Base-by-base conservation (phyloP, 371 early-diverging fungal species). In the Funneliformis caledonium region DNA sequence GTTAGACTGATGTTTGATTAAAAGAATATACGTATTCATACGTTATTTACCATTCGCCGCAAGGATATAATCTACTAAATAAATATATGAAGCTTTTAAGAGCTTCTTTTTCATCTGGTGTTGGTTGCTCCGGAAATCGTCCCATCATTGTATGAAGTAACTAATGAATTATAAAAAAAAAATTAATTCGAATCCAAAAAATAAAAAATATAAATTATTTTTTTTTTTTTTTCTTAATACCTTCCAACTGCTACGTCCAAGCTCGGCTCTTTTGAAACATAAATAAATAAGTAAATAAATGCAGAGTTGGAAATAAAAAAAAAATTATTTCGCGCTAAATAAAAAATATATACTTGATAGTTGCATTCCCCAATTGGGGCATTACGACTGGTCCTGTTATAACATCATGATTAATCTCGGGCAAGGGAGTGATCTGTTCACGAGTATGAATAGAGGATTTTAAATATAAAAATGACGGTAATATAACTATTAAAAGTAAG, bases 61-160 rank as follows among this genome's bases (percentile, higher is more conserved):
- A 99, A 11, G 99, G 99, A 86, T 98, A 99, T 48, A 99, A 84
- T 80, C 95, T 87, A 4, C 96, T 93, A 76, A 99, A 90, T 14
- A 97, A 83, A 77, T 89, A 88, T 81, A 99, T 88, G 82, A 96
- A 99, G 68, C 92, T 91, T 43, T 89, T 85, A 70, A 96, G 84
- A 4, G 97, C 93, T n/a, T 88, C 85, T 75, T 95, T 88, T 84
- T 98, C 96, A 56, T 94, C 92, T n/a, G 77, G 67, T 0, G 92
- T 93, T 1, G 99, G 99, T 12, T 92, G 86, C 52, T 91, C 86
- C 4, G 99, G 99, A 86, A 95, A 99, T 82, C 96, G 87, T 22
- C 96, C 93, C 72, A 96, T 96, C 95, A 99, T 97, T 14, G 98
- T 97, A 87, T 99, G 99, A n/a, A 99, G 84, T 22, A 98, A 86